phyloP scores from a whole-genome alignment of 78 protist genomes.

The Dictyostelium intermedium region DNA sequence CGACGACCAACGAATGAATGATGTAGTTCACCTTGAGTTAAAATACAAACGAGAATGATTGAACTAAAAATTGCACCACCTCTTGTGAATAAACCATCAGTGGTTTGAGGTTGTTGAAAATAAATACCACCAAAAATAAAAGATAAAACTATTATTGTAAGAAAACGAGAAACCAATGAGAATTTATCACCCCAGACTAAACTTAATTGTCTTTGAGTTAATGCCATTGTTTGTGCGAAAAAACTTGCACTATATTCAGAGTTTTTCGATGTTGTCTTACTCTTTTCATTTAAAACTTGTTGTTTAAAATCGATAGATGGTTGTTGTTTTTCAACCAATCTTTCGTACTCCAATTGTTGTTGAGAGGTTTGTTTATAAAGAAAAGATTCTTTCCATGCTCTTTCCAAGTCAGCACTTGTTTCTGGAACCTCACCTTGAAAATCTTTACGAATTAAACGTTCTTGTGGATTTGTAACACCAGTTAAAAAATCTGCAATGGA shows the following conservation, averaged over 20 bases:
- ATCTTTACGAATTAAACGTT: conserved; percentile 29
- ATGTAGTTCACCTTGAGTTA: conserved; percentile 4
- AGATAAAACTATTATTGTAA: conserved; percentile 5
- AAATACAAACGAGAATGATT: neutral
- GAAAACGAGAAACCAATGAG: conserved; percentile 7
- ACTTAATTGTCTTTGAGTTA: conserved; percentile 40
- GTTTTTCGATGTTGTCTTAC: conserved; percentile 16
- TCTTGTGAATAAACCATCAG: conserved; percentile 39
- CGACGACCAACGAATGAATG: conserved; percentile 30
- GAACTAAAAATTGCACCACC: conserved; percentile 64
- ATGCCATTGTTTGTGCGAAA: conserved; percentile 31
- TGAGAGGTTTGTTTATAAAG: neutral
- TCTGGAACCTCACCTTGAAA: conserved; percentile 40
- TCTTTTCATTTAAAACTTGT: conserved; percentile 19
- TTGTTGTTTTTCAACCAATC: conserved; percentile 9
- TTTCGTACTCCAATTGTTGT: conserved; percentile 16
- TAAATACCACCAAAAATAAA: conserved; percentile 58
- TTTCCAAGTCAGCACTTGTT: conserved; percentile 48
- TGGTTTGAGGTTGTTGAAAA: conserved; percentile 2
- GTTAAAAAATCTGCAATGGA: conserved; percentile 72
- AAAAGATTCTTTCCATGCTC: conserved; percentile 37
- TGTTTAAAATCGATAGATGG: conserved; percentile 3
- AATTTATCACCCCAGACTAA: conserved; percentile 61
- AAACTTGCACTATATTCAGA: conserved; percentile 45
- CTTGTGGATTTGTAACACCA: conserved; percentile 76